Evolutionary conservation across 1,284 basidiomycete species (phyloP).

Genomic region (Naganishia sp.): DNA sequence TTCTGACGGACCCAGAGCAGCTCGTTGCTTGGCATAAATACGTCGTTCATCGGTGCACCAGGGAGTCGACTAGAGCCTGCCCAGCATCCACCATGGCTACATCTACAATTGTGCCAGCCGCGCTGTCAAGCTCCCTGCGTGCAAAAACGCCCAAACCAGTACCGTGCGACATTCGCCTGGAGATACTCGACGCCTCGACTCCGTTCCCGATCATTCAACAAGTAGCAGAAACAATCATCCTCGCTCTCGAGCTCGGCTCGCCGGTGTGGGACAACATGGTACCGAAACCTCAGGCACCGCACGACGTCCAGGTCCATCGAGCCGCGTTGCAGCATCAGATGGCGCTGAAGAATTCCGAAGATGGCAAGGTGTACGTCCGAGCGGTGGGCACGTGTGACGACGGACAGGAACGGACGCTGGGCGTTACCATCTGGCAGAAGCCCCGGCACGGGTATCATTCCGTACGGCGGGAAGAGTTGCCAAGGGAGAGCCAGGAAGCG

Average conservation of each 20-base stretch:
- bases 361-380: constrained; percentile 12
- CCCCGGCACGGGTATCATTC: constrained; percentile 16
- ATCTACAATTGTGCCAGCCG: constrained; percentile 13
- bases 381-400: neutral
- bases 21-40: too few species aligned
- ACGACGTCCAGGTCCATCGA: constrained; percentile 15
- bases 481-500: constrained; percentile 5
- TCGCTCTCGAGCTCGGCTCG: constrained; percentile 20
- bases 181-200: neutral
- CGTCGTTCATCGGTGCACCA: too few species aligned
- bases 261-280: constrained; percentile 20
- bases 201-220: neutral
- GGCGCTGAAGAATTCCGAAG: neutral
- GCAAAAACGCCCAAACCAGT: neutral
- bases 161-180: neutral
- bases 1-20: too few species aligned
- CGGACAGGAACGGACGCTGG: constrained; percentile 5
- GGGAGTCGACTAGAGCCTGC: too few species aligned
- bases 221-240: constrained; percentile 15
- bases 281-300: constrained; percentile 4
- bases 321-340: constrained; percentile 13
- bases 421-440: constrained; percentile 19
- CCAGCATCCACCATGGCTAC: neutral
- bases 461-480: constrained; percentile 7
- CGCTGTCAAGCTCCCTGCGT: neutral